A percentile compares a stretch with the other conserved stretches of the same genome.
Evolutionary conservation across 345 rosid species (phyloP).

Genomic region (Corchorus capsularis): DNA sequence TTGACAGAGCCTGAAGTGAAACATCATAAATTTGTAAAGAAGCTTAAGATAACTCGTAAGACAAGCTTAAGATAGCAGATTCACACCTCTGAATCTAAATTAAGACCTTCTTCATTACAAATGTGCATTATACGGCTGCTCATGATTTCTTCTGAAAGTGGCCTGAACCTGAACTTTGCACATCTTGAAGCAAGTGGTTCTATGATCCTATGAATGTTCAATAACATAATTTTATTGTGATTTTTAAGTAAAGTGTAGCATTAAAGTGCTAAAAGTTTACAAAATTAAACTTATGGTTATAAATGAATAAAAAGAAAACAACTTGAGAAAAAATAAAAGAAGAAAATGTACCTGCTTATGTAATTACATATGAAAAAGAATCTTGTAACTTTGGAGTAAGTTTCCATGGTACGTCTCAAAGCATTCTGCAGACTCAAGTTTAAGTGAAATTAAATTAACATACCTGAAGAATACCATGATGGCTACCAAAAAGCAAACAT

Average conservation of each 20-base stretch:
- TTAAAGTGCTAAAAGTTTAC: background rate
- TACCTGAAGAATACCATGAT: constrained; percentile 3
- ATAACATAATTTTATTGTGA: constrained; percentile 13
- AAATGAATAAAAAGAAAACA: background rate
- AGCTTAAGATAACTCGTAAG: constrained; percentile 14
- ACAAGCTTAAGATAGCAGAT: constrained; percentile 24
- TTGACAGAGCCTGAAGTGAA: constrained; percentile 69
- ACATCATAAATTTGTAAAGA: constrained; percentile 13
- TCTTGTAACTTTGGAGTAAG: constrained; percentile 92
- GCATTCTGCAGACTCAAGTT: constrained; percentile 59
- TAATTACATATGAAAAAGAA: constrained; percentile 93
- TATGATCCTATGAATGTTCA: constrained; percentile 62
- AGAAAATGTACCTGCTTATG: constrained; percentile 76
- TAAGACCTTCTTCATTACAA: constrained; percentile 84
- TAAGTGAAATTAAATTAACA: constrained; percentile 13
- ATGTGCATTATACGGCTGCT: constrained; percentile 74
- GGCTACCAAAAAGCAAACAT: constrained; percentile 26
- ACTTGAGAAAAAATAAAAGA: constrained; percentile 1
- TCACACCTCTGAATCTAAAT: constrained; percentile 70
- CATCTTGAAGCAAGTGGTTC: constrained; percentile 99
- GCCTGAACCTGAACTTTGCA: constrained; percentile 98
- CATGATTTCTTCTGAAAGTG: constrained; percentile 94
- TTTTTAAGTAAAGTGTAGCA: background rate
- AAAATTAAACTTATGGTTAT: background rate
- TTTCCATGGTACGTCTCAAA: constrained; percentile 95